Conservation (phyloP, 2,329 filamentous ascomycete genomes). For the Pseudogymnoascus sp. region DNA sequence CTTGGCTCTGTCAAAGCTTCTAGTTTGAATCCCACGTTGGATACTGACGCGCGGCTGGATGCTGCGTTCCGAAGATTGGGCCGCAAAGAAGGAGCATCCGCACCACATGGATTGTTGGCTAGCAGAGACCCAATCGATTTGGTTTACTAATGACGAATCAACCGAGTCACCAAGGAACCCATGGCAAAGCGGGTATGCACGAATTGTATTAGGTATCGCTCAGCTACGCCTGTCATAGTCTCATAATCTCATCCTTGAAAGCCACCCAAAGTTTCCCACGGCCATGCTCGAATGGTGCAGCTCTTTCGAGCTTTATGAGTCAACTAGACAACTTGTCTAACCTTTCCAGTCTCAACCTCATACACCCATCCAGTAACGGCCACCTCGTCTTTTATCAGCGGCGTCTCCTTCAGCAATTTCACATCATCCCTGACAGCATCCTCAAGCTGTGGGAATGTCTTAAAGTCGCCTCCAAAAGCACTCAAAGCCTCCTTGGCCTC, state of each 20-base stretch:
- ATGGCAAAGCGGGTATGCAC: not conserved
- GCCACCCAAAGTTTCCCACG: not conserved
- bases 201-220: not conserved
- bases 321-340: constrained; percentile 39
- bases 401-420: constrained; percentile 49
- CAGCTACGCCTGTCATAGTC: not conserved
- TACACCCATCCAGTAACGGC: constrained; percentile 68
- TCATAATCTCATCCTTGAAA: not conserved
- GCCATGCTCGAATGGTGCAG: not conserved
- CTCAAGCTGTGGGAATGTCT: constrained; percentile 52
- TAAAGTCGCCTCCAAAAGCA: constrained; percentile 20
- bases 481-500: constrained; percentile 26
- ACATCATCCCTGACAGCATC: constrained; percentile 62
- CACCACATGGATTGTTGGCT: not conserved
- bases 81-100: not conserved
- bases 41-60: not conserved
- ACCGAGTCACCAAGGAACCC: not conserved
- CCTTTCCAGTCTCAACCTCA: constrained; percentile 66
- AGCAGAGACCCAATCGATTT: not conserved
- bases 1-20: not conserved
- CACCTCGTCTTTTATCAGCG: constrained; percentile 52
- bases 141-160: not conserved
- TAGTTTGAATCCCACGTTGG: not conserved
- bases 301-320: not conserved
- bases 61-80: not conserved